A percentile compares a stretch with the other conserved stretches of the same genome.
phyloP scores from a whole-genome alignment of 1,284 basidiomycete species.

The Schizophyllum amplum region DNA sequence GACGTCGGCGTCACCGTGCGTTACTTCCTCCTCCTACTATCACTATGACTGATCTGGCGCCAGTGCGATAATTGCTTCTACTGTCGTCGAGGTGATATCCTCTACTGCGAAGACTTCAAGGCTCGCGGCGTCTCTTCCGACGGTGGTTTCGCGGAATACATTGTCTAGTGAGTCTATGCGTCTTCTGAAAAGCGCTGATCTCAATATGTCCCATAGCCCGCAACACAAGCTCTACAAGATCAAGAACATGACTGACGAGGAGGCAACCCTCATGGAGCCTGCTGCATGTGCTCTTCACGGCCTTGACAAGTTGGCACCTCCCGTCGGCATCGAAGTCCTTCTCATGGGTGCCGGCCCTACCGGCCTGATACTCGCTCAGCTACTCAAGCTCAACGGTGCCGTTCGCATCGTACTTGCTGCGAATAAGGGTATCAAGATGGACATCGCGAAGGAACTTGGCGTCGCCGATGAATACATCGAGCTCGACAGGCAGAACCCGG shows the following conservation, averaged over 20 bases:
- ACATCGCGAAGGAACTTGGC: conserved; percentile 68
- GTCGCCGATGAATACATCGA: conserved; percentile 80
- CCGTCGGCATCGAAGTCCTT: conserved; percentile 72
- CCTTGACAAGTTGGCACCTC: conserved; percentile 72
- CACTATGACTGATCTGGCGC: neutral
- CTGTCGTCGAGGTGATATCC: conserved; percentile 66
- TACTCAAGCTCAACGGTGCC: conserved; percentile 80
- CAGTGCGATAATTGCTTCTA: conserved; percentile 79
- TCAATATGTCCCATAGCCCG: conserved; percentile 26
- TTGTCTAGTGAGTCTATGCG: conserved; percentile 52
- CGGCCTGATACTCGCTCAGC: conserved; percentile 76
- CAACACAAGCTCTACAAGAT: conserved; percentile 78
- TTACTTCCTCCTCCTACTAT: conserved; percentile 7
- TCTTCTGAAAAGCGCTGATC: neutral
- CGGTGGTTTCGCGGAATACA: conserved; percentile 86
- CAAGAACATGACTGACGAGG: conserved; percentile 78
- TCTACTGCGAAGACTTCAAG: conserved; percentile 75
- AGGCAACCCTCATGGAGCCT: conserved; percentile 83
- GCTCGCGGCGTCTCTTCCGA: conserved; percentile 68
- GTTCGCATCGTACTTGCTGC: conserved; percentile 69
- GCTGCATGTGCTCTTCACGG: conserved; percentile 86
- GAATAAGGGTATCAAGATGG: conserved; percentile 82
- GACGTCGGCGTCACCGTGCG: conserved; percentile 56
- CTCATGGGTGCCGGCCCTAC: conserved; percentile 72
- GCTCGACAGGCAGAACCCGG: conserved; percentile 68